Conservation (phyloP, 2,329 filamentous ascomycete species). For the Fusarium anguioides region DNA sequence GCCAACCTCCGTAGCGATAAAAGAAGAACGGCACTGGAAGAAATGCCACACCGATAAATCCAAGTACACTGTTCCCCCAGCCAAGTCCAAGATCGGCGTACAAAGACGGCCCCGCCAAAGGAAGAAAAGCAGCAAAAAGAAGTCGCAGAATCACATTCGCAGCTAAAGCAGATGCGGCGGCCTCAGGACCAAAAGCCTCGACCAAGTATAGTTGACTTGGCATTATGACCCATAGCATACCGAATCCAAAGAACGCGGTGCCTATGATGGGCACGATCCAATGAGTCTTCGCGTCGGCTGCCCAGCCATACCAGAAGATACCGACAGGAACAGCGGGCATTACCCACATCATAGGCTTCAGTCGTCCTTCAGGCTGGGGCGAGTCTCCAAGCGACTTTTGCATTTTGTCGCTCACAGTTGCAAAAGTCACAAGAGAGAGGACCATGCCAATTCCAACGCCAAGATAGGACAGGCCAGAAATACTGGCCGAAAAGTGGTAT, state of each 20-base stretch:
- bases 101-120: conserved; percentile 62
- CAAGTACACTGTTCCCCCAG: conserved; percentile 51
- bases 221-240: conserved; percentile 53
- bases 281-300: conserved; percentile 60
- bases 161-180: conserved; percentile 41
- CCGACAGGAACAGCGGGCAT: conserved; percentile 63
- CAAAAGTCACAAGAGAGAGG: conserved; percentile 37
- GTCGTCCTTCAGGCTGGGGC: conserved; percentile 56
- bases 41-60: conserved; percentile 56
- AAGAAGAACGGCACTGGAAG: conserved; percentile 44
- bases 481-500: conserved; percentile 48
- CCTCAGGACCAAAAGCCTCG: conserved; percentile 38
- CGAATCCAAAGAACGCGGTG: conserved; percentile 62
- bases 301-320: conserved; percentile 70
- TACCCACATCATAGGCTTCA: conserved; percentile 66
- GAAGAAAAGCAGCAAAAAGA: conserved; percentile 69
- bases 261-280: conserved; percentile 72
- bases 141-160: conserved; percentile 54
- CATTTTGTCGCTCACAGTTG: conserved; percentile 22
- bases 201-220: conserved; percentile 42
- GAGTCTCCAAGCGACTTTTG: conserved; percentile 6
- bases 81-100: conserved; percentile 55
- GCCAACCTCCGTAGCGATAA: conserved; percentile 22
- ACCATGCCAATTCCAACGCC: conserved; percentile 58
- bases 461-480: conserved; percentile 57